phyloP scores from a whole-genome alignment of 2,329 filamentous ascomycete species.

The Fusarium multiceps region DNA sequence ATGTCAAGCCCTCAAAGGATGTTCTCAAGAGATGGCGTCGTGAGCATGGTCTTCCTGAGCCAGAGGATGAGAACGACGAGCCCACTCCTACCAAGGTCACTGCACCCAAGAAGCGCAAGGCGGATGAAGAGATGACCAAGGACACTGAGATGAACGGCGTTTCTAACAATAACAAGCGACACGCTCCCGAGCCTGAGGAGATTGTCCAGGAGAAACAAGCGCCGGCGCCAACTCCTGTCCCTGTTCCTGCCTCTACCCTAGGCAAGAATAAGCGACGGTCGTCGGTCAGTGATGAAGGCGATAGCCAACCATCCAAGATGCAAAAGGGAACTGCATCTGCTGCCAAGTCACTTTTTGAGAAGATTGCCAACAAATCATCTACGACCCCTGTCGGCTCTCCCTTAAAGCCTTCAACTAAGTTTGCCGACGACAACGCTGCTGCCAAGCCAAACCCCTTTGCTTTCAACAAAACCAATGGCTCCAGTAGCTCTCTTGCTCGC shows the following conservation, averaged over 20 bases:
- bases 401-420: constrained; percentile 48
- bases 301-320: constrained; percentile 62
- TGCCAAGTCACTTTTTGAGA: constrained; percentile 68
- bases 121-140: constrained; percentile 61
- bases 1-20: constrained; percentile 68
- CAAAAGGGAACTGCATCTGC: constrained; percentile 64
- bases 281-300: constrained; percentile 58
- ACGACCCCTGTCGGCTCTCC: constrained; percentile 50
- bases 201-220: constrained; percentile 54
- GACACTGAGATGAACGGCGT: constrained; percentile 52
- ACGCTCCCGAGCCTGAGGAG: constrained; percentile 56
- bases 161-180: constrained; percentile 60
- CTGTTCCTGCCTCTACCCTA: constrained; percentile 44
- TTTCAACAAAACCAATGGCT: constrained; percentile 52
- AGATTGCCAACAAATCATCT: constrained; percentile 64
- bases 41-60: constrained; percentile 65
- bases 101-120: constrained; percentile 66
- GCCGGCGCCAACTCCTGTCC: constrained; percentile 50
- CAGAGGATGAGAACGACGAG: constrained; percentile 57
- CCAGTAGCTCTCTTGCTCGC: constrained; percentile 49
- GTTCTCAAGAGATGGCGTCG: constrained; percentile 69
- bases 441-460: constrained; percentile 51
- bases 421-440: constrained; percentile 41
- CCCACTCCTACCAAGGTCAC: constrained; percentile 50
- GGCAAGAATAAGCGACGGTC: constrained; percentile 66